Percentiles rank a stretch among this genome's conserved stretches.
phyloP scores from a whole-genome alignment of 1,284 basidiomycete species.

The Rhodotorula sp. region DNA sequence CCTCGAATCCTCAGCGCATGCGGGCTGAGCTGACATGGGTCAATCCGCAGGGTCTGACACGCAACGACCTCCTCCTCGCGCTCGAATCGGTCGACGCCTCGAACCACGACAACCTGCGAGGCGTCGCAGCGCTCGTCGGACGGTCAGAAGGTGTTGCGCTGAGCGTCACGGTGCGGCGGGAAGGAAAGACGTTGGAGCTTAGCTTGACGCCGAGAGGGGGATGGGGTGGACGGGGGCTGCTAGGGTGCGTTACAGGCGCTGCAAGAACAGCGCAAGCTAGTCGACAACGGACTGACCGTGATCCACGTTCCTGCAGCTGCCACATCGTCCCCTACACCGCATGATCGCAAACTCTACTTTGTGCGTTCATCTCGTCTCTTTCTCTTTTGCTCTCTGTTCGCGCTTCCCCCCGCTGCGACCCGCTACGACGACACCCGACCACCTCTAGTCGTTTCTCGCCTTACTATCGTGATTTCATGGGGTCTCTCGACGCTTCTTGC shows the following conservation, averaged over 20 bases:
- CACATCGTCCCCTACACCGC: slow-evolving; percentile 7
- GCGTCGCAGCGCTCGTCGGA: slow-evolving; percentile 67
- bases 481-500: too few relatives aligned
- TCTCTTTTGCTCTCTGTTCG: neutral
- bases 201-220: slow-evolving; percentile 59
- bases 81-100: slow-evolving; percentile 17
- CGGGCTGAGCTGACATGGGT: too few relatives aligned
- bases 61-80: slow-evolving; percentile 30
- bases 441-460: slow-evolving; percentile 11
- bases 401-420: neutral
- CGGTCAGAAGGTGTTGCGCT: slow-evolving; percentile 68
- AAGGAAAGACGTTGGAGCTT: slow-evolving; percentile 53
- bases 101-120: slow-evolving; percentile 58
- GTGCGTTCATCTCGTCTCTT: neutral
- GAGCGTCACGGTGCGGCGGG: slow-evolving; percentile 53
- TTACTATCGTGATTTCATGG: slow-evolving; percentile 13
- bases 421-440: slow-evolving; percentile 16
- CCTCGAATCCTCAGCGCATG: too few relatives aligned
- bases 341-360: neutral
- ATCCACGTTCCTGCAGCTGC: neutral
- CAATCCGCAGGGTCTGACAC: slow-evolving; percentile 20
- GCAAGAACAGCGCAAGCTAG: too few relatives aligned
- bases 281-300: too few relatives aligned
- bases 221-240: slow-evolving; percentile 73
- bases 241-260: slow-evolving; percentile 56